Evolutionary conservation across 2,329 filamentous ascomycete species (phyloP), one percentile per base, ranked within the genome.

Genomic region (Hymenoscyphus repandus): DNA sequence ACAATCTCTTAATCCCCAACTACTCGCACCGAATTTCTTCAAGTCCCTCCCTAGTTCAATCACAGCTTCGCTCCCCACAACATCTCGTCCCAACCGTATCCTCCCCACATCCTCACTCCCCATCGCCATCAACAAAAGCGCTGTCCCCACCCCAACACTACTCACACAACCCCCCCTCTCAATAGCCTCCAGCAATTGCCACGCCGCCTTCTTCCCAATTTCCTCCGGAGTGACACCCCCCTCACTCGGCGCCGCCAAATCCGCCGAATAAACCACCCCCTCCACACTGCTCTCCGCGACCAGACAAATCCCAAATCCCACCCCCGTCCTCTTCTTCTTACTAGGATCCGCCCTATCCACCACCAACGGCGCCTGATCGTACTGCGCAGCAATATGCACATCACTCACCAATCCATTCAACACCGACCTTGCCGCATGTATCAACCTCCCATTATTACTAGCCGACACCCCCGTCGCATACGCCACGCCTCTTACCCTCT

Each of bases 111-210:
- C 93, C 67, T 97, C 93, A 1, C 87, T 89, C 0, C 93, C 93
- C 93, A 99, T 97, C 32, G 91, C 90, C 93, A 99, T 99, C 56
- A 99, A 74, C 15, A 85, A 88, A 47, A 99, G 69, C 57, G 96
- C 78, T 0, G 86, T 92, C 2, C 81, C 75, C 5, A 85, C 83
- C 2, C 89, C 87, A 2, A 86, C 78, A 12, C 75, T 76, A 47
- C 83, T 85, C 2, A 88, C 87, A 66, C 90, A 96, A 1, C 93
- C 93, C 10, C 91, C 92, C 60, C 85, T 80, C 46, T 80, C 80
- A 54, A 97, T 85, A 18, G 83, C 79, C 69, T 97, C 91, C 11
- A 99, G 74, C 45, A 99, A 72, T 69, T 96, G 91, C 66, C 88
- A 90, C 13, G 93, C 93, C 67, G 90, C 95, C 63, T 83, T 80